These are phyloP conservation scores for Wilhelminamyces savonicus DNA, from an alignment of 805 yeast genomes.

Conservation along the genomic window DNA sequence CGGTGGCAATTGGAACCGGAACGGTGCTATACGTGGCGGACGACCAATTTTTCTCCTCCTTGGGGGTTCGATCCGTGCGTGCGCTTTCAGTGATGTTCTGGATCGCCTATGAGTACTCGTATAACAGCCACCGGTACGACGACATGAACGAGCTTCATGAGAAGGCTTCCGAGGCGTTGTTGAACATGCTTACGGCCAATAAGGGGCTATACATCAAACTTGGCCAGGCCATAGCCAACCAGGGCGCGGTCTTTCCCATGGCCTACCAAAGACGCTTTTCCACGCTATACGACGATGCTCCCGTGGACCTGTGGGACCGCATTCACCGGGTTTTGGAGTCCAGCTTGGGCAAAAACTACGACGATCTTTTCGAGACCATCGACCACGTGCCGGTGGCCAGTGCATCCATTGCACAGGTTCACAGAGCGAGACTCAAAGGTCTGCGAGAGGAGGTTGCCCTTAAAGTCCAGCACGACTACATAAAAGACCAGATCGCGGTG, in stretches of 20 bases:
- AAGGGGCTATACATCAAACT: conserved; percentile 60
- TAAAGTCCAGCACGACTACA: conserved; percentile 61
- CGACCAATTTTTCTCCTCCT: conserved; percentile 38
- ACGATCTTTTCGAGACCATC: conserved; percentile 33
- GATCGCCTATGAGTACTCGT: conserved; percentile 56
- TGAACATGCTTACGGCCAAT: conserved; percentile 23
- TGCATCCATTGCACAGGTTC: conserved; percentile 73
- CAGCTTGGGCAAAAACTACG: conserved; percentile 40
- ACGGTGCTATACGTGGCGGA: conserved; percentile 33
- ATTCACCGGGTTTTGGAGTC: conserved; percentile 34
- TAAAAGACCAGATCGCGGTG: conserved; percentile 50
- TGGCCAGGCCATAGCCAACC: conserved; percentile 78
- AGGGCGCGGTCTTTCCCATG: conserved; percentile 59
- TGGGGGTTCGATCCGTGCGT: conserved; percentile 44
- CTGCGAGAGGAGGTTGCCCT: conserved; percentile 52
- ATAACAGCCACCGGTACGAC: conserved; percentile 31
- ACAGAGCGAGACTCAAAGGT: conserved; percentile 39
- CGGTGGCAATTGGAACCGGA: too few relatives aligned
- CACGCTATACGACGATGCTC: conserved; percentile 63
- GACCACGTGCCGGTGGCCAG: conserved; percentile 63
- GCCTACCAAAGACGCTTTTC: conserved; percentile 56
- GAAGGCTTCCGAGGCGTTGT: conserved; percentile 40
- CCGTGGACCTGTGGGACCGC: conserved; percentile 46
- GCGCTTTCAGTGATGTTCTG: conserved; percentile 41
- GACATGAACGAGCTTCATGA: conserved; percentile 51